Conservation (phyloP, 2,329 filamentous ascomycete species). For the Ilyonectria destructans region DNA sequence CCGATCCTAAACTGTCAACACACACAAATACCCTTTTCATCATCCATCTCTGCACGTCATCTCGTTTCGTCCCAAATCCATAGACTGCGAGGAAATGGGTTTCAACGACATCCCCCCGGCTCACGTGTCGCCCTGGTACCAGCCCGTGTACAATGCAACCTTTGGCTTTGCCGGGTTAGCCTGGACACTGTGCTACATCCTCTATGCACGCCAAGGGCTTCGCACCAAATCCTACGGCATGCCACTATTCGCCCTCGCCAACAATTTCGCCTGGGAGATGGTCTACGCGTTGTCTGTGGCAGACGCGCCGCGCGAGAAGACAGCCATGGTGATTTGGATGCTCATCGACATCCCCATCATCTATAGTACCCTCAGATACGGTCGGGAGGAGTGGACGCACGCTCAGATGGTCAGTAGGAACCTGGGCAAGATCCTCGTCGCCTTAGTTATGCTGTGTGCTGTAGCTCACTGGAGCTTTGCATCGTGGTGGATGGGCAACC, state of each 20-base stretch:
- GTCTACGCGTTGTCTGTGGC: conserved; percentile 17
- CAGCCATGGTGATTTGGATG: conserved; percentile 31
- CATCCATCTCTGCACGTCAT: background rate
- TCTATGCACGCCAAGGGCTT: conserved; percentile 21
- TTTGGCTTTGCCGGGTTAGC: conserved; percentile 28
- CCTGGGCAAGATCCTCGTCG: conserved; percentile 25
- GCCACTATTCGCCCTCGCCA: conserved; percentile 27
- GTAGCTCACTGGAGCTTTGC: conserved; percentile 20
- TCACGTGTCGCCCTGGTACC: conserved; percentile 23
- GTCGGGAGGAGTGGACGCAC: conserved; percentile 23
- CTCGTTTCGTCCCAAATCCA: background rate
- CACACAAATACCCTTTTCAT: background rate
- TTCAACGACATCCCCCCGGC: conserved; percentile 30
- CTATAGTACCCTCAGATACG: conserved; percentile 19
- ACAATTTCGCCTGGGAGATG: conserved; percentile 32
- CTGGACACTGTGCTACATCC: conserved; percentile 30
- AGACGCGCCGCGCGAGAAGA: conserved; percentile 18
- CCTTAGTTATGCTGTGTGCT: conserved; percentile 10
- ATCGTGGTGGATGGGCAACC: conserved; percentile 30
- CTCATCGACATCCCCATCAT: conserved; percentile 27
- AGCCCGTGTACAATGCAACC: conserved; percentile 28
- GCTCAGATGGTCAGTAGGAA: conserved; percentile 23
- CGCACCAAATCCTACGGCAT: conserved; percentile 30
- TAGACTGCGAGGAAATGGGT: conserved; percentile 3
- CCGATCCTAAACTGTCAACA: too few relatives aligned